Evolutionary conservation across 2,329 filamentous ascomycete species (phyloP).

Genomic region (Lasiodiplodia hormozganensis): DNA sequence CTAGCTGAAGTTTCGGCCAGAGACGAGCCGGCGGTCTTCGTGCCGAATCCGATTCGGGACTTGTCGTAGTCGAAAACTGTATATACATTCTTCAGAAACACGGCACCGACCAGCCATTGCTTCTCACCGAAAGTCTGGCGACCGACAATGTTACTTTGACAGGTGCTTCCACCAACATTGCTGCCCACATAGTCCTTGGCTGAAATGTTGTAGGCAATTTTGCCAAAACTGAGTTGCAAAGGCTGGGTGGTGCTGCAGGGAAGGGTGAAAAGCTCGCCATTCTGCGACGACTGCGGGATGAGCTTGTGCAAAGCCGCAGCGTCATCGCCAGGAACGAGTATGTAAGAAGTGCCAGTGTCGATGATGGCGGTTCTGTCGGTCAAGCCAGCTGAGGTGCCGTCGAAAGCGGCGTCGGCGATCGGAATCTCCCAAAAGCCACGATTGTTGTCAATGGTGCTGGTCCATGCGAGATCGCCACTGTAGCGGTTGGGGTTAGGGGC

Average conservation of each 20-base stretch:
- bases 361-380: conserved; percentile 70
- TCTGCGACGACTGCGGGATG: conserved; percentile 63
- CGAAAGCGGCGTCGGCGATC: conserved; percentile 69
- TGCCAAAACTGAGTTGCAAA: conserved; percentile 72
- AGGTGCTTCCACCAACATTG: conserved; percentile 45
- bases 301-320: conserved; percentile 71
- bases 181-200: conserved; percentile 74
- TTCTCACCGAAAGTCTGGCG: conserved; percentile 67
- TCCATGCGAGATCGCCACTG: conserved; percentile 73
- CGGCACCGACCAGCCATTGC: conserved; percentile 82
- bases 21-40: conserved; percentile 32
- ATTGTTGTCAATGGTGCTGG: conserved; percentile 56
- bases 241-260: conserved; percentile 72
- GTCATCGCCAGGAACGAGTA: conserved; percentile 73
- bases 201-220: conserved; percentile 70
- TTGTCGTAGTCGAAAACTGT: conserved; percentile 80
- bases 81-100: conserved; percentile 91
- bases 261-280: conserved; percentile 70
- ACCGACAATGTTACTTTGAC: conserved; percentile 76
- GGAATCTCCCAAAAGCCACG: conserved; percentile 75
- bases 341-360: conserved; percentile 83
- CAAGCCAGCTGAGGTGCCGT: conserved; percentile 60
- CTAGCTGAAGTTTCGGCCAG: conserved; percentile 21
- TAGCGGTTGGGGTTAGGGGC: conserved; percentile 71
- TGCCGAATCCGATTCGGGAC: conserved; percentile 62